Evolutionary conservation across 805 yeast species (phyloP).

Genomic region (Starmerella gropengiesseri): DNA sequence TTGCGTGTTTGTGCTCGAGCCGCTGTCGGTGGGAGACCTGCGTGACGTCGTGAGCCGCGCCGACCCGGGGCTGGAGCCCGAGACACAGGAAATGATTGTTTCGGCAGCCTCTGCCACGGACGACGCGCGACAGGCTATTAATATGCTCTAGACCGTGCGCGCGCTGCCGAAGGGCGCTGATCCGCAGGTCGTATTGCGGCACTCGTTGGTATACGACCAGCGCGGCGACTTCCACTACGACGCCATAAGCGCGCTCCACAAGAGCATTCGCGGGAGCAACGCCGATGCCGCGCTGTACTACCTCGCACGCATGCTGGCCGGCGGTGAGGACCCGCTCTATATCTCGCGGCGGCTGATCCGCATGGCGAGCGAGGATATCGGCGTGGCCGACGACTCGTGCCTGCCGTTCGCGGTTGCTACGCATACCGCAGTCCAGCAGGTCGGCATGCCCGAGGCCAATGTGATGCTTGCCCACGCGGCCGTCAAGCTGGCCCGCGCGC

Average conservation of each 20-base stretch:
- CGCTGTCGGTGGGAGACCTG: conserved; percentile 42
- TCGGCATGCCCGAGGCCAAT: conserved; percentile 94
- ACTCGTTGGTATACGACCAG: conserved; percentile 62
- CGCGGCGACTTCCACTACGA: conserved; percentile 92
- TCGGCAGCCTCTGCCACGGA: conserved; percentile 57
- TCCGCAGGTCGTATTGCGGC: conserved; percentile 32
- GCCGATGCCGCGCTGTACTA: conserved; percentile 86
- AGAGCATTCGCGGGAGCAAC: conserved; percentile 78
- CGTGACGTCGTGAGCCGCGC: conserved; percentile 47
- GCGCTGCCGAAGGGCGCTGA: conserved; percentile 26
- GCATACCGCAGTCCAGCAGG: conserved; percentile 73
- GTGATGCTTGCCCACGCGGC: conserved; percentile 84
- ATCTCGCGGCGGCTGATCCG: conserved; percentile 85
- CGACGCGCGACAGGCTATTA: conserved; percentile 76
- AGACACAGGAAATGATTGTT: conserved; percentile 56
- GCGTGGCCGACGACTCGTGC: conserved; percentile 70
- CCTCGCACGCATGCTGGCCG: conserved; percentile 74
- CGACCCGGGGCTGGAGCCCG: conserved; percentile 42
- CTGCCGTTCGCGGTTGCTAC: conserved; percentile 80
- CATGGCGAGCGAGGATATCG: conserved; percentile 92
- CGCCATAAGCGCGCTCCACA: conserved; percentile 90
- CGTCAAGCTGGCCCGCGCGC: conserved; percentile 74
- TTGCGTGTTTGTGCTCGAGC: conserved; percentile 59
- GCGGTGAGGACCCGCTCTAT: conserved; percentile 89
- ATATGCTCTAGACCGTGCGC: conserved; percentile 53